Base-by-base conservation (phyloP, 345 rosid species). In the Schrenkiella parvula region DNA sequence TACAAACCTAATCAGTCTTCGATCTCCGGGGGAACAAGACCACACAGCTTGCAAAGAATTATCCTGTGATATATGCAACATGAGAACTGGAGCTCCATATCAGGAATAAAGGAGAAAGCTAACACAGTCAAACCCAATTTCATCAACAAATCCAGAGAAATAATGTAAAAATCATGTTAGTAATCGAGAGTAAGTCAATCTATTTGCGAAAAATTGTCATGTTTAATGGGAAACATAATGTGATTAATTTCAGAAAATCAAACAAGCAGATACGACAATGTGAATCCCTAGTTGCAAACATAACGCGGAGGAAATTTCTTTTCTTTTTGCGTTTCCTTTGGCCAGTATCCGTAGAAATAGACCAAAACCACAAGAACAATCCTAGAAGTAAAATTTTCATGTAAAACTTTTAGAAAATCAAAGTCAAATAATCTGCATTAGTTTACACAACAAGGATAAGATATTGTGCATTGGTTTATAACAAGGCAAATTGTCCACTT, bases 31-130 rank as follows among this genome's bases (percentile, higher is more conserved):
- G 37, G 64, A 68, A 42, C 53, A 76, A 34, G 72, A 47, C 91
- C 91, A 88, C 6, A 90, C 86, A 41, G 93, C 96, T 85, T 90
- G 96, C 79, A 90, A 80, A 35, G 91, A 90, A 77, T 88, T 88
- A 75, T 88, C 96, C 93, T 88, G 83, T 37, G 18, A 69, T 78
- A 76, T 13, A 35, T 6, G 68, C 19, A 76, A 4, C 26, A 68
- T 41, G 31, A 19, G 46, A 7, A 9, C 55, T 35, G 67, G 52
- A 23, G 26, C 22, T 50, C 21, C 34, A 19, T 56, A 44, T 55
- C 41, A 12, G 22, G 21, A 29, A 44, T 32, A 35, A 64, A 21
- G 9, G 23, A 44, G 60, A 65, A 55, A 55, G 12, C 12, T 28
- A 38, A 71, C 53, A 21, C 53, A 21, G 53, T 21, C 53, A 21